Evolutionary conservation across 768 basidiomycete species (phyloP).

Genomic region (Rhizopogon sp.): DNA sequence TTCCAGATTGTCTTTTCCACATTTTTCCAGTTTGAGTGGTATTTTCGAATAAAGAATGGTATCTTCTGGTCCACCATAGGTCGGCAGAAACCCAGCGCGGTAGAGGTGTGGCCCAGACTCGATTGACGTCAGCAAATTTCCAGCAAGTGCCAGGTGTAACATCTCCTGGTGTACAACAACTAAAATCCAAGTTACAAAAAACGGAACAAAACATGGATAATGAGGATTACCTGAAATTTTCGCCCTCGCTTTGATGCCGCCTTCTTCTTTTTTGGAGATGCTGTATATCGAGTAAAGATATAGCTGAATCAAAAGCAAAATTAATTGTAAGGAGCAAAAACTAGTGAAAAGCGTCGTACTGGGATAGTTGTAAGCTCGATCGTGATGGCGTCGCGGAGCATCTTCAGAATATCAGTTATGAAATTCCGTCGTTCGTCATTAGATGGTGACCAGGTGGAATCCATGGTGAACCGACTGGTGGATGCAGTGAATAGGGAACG

Average conservation of each 20-base stretch:
- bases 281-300: conserved; percentile 7
- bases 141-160: conserved; percentile 11
- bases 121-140: conserved; percentile 10
- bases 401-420: background rate
- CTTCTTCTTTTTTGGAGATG: background rate
- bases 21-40: conserved; percentile 6
- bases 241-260: background rate
- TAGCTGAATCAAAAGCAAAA: background rate
- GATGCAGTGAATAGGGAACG: no score
- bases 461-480: background rate
- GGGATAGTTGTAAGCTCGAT: conserved; percentile 5
- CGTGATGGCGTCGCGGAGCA: background rate
- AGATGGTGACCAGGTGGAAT: background rate
- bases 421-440: background rate
- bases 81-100: background rate
- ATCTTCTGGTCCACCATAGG: background rate
- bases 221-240: conserved; percentile 1
- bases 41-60: conserved; percentile 9
- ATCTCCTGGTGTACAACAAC: conserved; percentile 15
- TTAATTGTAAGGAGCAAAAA: no score
- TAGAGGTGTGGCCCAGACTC: conserved; percentile 6
- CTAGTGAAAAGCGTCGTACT: background rate
- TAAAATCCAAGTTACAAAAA: background rate
- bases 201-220: background rate
- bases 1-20: conserved; percentile 9